phyloP scores from a whole-genome alignment of 495 filamentous ascomycete genomes.

The Aspergillus biplanus region DNA sequence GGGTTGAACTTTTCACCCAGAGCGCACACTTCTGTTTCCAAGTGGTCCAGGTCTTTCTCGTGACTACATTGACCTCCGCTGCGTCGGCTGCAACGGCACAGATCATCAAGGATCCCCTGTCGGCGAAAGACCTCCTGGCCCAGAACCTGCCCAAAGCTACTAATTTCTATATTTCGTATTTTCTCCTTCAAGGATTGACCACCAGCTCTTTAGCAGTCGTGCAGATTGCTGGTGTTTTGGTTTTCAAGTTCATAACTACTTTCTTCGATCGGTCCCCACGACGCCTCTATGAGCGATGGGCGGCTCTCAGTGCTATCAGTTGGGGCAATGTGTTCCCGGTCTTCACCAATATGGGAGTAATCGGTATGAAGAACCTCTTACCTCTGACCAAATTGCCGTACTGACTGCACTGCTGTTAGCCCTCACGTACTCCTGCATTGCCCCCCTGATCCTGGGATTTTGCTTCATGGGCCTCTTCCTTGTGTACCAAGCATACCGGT shows the following conservation, averaged over 20 bases:
- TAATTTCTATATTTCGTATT: conserved; percentile 92
- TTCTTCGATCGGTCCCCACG: conserved; percentile 66
- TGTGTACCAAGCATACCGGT: conserved; percentile 88
- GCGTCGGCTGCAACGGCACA: conserved; percentile 66
- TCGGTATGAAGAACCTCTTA: conserved; percentile 48
- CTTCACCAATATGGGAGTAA: conserved; percentile 85
- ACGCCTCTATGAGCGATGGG: conserved; percentile 65
- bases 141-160: conserved; percentile 75
- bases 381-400: background rate
- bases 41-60: conserved; percentile 87
- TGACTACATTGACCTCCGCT: conserved; percentile 76
- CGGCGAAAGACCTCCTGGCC: conserved; percentile 67
- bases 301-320: conserved; percentile 59
- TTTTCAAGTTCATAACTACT: conserved; percentile 76
- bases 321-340: conserved; percentile 89
- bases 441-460: conserved; percentile 83
- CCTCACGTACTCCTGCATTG: conserved; percentile 83
- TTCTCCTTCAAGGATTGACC: conserved; percentile 83
- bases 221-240: conserved; percentile 70
- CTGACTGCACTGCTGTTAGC: conserved; percentile 32
- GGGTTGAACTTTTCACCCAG: conserved; percentile 83
- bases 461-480: conserved; percentile 75
- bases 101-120: conserved; percentile 67
- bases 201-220: conserved; percentile 72
- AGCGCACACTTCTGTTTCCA: conserved; percentile 91